Percentiles rank a stretch among this genome's conserved stretches.
These are phyloP conservation scores for Chamaecrista fasciculata DNA, from an alignment of 306 rosid genomes.

Conservation along the genomic window DNA sequence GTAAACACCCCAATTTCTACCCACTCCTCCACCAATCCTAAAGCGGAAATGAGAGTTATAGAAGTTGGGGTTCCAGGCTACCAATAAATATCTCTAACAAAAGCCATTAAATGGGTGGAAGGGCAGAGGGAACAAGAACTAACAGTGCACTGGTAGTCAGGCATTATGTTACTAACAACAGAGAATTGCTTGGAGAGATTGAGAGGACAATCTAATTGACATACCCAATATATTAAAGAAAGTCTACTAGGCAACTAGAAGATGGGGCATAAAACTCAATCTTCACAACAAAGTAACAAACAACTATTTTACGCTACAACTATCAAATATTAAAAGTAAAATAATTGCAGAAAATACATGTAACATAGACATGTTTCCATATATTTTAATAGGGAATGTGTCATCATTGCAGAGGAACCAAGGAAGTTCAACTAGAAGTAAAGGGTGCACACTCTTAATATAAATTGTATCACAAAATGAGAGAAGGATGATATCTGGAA, in stretches of 20 bases:
- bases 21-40: constrained; percentile 11
- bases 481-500: background rate
- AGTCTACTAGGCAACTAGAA: background rate
- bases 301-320: background rate
- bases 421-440: constrained; percentile 12
- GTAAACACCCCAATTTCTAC: constrained; percentile 23
- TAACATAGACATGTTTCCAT: constrained; percentile 5
- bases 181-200: constrained; percentile 10
- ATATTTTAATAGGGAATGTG: background rate
- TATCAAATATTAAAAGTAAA: constrained; percentile 21
- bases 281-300: background rate
- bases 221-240: constrained; percentile 9
- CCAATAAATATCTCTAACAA: constrained; percentile 23
- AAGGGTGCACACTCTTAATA: constrained; percentile 14
- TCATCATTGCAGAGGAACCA: background rate
- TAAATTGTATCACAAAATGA: constrained; percentile 13
- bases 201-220: constrained; percentile 14
- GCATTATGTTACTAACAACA: constrained; percentile 14
- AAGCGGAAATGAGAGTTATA: constrained; percentile 11
- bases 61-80: constrained; percentile 3
- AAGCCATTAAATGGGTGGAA: constrained; percentile 22
- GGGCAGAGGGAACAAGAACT: background rate
- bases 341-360: constrained; percentile 12
- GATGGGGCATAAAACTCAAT: background rate
- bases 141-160: constrained; percentile 22